These are phyloP conservation scores for Nicotiana otophora DNA, from an alignment of 257 asterid species.

Conservation along the genomic window DNA sequence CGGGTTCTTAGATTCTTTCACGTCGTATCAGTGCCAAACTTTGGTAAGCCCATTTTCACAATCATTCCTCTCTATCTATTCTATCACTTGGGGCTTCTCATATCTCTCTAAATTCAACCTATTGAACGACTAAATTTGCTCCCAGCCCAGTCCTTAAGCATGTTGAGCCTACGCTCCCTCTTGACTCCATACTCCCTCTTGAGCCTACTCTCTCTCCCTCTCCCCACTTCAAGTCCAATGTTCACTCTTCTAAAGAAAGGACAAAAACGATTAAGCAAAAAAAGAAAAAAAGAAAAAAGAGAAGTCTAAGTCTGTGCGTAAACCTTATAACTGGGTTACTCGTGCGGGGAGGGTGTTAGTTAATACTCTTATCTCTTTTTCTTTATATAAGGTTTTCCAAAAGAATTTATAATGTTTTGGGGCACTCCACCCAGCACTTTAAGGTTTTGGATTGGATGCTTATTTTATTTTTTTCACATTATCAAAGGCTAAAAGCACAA, in stretches of 20 bases:
- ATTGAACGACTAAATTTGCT: neutral
- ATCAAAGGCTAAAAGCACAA: neutral
- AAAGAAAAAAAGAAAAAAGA: neutral
- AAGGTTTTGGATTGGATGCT: neutral
- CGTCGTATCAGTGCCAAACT: neutral
- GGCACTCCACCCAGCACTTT: neutral
- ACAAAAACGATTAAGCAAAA: neutral
- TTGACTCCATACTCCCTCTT: neutral
- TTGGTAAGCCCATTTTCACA: neutral
- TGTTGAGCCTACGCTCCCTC: neutral
- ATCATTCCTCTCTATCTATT: neutral
- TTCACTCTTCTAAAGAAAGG: neutral
- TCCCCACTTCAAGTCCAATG: neutral
- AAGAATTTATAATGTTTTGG: neutral
- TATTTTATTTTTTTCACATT: neutral
- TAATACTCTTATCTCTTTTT: neutral
- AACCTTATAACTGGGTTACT: neutral
- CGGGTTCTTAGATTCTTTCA: neutral
- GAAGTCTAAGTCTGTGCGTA: neutral
- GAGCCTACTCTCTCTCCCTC: neutral
- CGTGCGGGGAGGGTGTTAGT: too few species aligned
- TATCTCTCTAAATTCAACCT: neutral
- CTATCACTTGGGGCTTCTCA: neutral
- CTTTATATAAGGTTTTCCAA: neutral
- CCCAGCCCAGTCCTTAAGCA: neutral